Base-by-base conservation (phyloP, 768 basidiomycete species). In the Hydnum rufescens region DNA sequence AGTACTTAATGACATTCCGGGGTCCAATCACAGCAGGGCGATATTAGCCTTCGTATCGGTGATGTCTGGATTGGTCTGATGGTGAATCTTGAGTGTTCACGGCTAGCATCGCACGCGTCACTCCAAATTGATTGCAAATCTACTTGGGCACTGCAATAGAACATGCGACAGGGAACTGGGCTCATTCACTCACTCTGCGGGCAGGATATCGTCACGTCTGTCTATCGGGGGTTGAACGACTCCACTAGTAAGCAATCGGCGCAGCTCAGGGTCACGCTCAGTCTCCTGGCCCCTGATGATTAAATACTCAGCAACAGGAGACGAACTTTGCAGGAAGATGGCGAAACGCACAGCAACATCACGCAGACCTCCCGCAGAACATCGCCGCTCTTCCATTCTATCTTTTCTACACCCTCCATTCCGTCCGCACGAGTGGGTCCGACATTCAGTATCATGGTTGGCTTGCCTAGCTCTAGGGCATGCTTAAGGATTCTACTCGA, bases 391-490 rank as follows among this genome's bases (percentile, higher is more conserved):
- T 74, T 66, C 54, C 84, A 70, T 54, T 92, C 85, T 54, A 95
- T 71, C 65, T 89, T 86, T 57, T 82, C 78, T 49, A 93, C 66
- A 4, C 74, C 81, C 1, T 54, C 54, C 3, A 70, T 51, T 6
- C 54, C 56, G 61, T 96, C 93, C 2, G 82, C 92, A 39, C 93
- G 75, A 2, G 87, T 82, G 2, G 89, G 89, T 4, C 93, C 93
- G 22, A 86, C 67, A 58, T 95, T 93, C 49, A 96, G 68, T 44
- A 92, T 69, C 53, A 93, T 64, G 3, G 89, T 78, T 0, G 81
- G 80, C 64, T 88, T 93, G 22, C 72, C 69, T 16, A 77, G 67
- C 55, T 84, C 76, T 3, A 82, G 62, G 1, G 90, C 88, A 57
- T 76, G 80, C 62, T 81, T 87, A 46, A 92, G 69, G 29, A 96